Conservation (phyloP, 2,329 filamentous ascomycete genomes). For the Colletotrichum liaoningense region DNA sequence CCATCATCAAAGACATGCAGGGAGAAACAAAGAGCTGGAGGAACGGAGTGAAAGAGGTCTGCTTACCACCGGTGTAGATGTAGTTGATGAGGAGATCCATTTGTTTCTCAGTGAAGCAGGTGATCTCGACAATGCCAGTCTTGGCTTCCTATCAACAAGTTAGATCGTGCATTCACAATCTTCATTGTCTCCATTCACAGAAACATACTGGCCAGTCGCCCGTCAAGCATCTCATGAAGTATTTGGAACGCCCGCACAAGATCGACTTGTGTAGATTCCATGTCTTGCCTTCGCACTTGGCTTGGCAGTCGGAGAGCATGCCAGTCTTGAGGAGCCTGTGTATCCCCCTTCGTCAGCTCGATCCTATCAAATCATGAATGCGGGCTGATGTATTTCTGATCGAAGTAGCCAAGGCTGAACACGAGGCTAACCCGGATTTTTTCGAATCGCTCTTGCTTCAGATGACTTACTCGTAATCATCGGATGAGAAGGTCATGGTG, state of each 20-base stretch:
- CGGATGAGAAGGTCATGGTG: not conserved
- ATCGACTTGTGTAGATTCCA: not conserved
- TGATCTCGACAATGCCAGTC: not conserved
- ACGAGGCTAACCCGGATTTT: not conserved
- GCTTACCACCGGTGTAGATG: not conserved
- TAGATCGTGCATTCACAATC: not conserved
- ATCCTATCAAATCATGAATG: not conserved
- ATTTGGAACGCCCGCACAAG: not conserved
- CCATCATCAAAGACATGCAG: no score
- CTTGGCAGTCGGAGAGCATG: not conserved
- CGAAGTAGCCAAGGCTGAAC: no score
- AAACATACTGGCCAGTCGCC: not conserved
- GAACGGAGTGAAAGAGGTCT: not conserved
- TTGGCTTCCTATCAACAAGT: not conserved
- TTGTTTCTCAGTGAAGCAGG: not conserved
- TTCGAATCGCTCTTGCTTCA: not conserved
- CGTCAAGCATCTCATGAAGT: not conserved
- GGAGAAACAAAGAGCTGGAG: not conserved
- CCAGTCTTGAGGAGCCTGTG: not conserved
- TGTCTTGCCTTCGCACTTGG: not conserved
- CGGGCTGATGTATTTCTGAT: not conserved
- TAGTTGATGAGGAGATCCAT: not conserved
- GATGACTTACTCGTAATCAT: not conserved
- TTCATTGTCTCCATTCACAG: not conserved
- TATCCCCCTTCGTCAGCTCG: no score